Base-by-base conservation (phyloP, 2,329 filamentous ascomycete genomes). In the Aspergillus intermedius region DNA sequence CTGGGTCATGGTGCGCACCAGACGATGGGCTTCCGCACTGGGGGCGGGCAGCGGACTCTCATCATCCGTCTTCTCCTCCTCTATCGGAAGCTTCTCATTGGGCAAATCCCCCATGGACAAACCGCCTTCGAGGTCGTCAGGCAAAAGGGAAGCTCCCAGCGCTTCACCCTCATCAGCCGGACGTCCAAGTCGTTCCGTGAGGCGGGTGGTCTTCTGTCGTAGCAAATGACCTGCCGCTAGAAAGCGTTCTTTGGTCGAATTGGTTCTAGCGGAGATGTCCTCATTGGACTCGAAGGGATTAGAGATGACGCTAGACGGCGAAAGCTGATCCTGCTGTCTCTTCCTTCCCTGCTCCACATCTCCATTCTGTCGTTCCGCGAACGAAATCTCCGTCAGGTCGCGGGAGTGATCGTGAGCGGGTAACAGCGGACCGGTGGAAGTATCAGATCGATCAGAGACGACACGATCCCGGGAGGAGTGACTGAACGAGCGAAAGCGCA, bases 11-110 rank as follows among this genome's bases (percentile, higher is more conserved):
- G 56, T 61, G 46, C 66, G 66, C n/a, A 69, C 67, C 1, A 69
- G 57, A 15, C 66, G 63, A 60, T 69, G 67, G 1, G 67, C 67
- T 48, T 69, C 67, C 1, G 66, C 60, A 42, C 61, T 66, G 7
- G 63, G 58, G 1, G 60, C 50, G 3, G 56, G 54, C 8, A 21
- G 37, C 12, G 19, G 17, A 13, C 15, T 21, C 46, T 54, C 39
- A 13, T 57, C 50, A 7, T 61, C 59, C 15, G 56, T 35, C 9
- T 50, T 54, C 37, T 58, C 49, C 4, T 57, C 55, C 13, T 57
- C 51, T 8, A 46, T 48, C 4, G 51, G 53, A 4, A 53, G 58
- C 8, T 60, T 58, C 21, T 60, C 57, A 5, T 54, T 51, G 23
- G 57, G 54, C 1, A 57, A 30, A 9, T 63, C 51, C 12, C 57